Base-by-base conservation (phyloP, 176 grass and related monocot genomes). In the Puya raimondii region DNA sequence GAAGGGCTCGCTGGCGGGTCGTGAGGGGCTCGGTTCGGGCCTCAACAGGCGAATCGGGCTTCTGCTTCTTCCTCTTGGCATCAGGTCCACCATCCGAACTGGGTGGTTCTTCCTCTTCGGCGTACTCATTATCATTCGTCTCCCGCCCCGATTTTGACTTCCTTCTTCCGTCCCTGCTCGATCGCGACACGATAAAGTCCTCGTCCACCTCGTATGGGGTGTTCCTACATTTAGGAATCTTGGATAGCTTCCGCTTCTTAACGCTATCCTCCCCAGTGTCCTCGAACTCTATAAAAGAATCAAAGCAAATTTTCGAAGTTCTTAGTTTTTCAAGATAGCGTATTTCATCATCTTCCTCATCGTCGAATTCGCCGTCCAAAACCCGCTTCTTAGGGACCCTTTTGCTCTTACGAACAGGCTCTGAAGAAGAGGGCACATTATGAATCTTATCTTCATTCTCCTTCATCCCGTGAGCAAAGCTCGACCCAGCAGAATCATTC, bases 351-450 rank as follows among this genome's bases (percentile, higher is more conserved):
- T 84, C 84, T 23, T 20, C 72, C 18, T 29, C 72, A 18, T 78
- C 84, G 57, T 84, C 81, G 69, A 88, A 75, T 22, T 80, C 85
- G 70, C 52, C 51, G 61, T 91, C 75, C 61, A 82, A 64, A 25
- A 54, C 64, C 61, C 81, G 73, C 64, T 81, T 82, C 76, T 83
- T 91, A 77, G 82, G 79, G 65, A 91, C 21, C 57, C 89, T 88
- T 69, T 86, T 88, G 57, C 89, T 91, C 77, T 91, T 91, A 72
- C 89, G 82, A 13, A 87, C 77, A 80, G 80, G 85, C 53, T 88
- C 76, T 6, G 33, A 42, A 23, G 85, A 85, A 70, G 80, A 69
- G 2, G 25, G 56, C 54, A 72, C 65, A 51, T 76, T 72, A 4
- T 80, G 82, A 71, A 70, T 48, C 57, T 23, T 71, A 66, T 49